Evolutionary conservation across 176 grass and related monocot species (phyloP), one percentile per base, ranked within the genome.

Genomic region (Avena eriantha): DNA sequence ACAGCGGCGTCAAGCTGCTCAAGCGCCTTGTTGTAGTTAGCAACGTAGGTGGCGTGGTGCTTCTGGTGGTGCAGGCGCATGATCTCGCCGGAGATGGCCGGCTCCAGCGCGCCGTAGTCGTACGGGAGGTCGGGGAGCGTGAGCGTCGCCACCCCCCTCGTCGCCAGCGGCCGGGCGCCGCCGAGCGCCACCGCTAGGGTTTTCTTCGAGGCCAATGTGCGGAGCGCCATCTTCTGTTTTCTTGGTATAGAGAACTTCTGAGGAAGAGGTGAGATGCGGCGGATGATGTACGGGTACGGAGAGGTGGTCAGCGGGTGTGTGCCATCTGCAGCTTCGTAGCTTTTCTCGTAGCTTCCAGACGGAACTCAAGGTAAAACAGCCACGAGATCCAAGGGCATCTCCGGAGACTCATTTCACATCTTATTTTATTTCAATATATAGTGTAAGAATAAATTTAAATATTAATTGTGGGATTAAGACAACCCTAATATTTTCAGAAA

Each of bases 21-120:
- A 15, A 99, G 94, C 26, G 97, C 94, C 84, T 96, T 99, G 84
- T 99, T 99, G 94, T 96, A 99, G 89, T 99, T 99, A 79, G 97
- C 87, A 53, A 99, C 90, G 73, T 99, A 99, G 76, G 97, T 89
- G 85, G 95, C 94, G 85, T 99, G 97, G 80, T 99, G 97, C 89
- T 99, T 99, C 85, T 96, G 90, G 83, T 99, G 97, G 92, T 99
- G 97, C 73, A 99, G 80, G 46, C 56, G 80, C 97, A 99, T 99
- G 87, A 99, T 99, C 85, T 96, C 97, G 13, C 90, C 94, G 58
- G 92, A 94, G 89, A 99, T 94, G 53, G 61, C 90, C 50, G 97
- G 94, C 68, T 99, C 97, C 76, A 99, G 94, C 11, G 92, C 94
- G 77, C 90, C 89, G 81, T 87, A 99, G 90, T 99, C 97, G 87